Base-by-base conservation (phyloP, 768 basidiomycete genomes). In the Mycena vulgaris region DNA sequence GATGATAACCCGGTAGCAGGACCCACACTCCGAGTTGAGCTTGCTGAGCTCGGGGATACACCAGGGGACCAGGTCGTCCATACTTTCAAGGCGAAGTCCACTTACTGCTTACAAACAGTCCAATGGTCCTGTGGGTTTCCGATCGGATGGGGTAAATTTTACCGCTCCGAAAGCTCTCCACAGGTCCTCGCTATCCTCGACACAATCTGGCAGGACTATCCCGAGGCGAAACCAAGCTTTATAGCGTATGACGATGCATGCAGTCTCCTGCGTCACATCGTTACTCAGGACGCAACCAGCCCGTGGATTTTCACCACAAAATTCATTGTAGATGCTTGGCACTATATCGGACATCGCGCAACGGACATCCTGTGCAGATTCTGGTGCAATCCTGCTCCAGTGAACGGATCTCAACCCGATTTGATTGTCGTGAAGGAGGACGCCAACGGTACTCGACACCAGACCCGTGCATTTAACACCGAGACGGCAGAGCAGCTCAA, bases 41-140 rank as follows among this genome's bases (percentile, higher is more conserved):
- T 72, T 9, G 23, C 55, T 5, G 21, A 67, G 0, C 58, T 72
- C 10, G 40, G 62, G 0, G 56, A 69, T 5, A 72, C 48, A 25
- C 66, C 66, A 2, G 66, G 66, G 0, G 53, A 63, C 13, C 21
- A 64, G 31, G 71, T 72, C 21, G 47, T 69, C 16, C 74, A 76
- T 35, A 74, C 68, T 1, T 73, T 76, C 53, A 64, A 70, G 9
- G 70, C 75, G 2, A 62, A 51, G 28, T 45, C 52, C 6, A 55
- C 31, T 7, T 35, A 55, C 52, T 55, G 52, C 33, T 35, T 55
- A 16, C 52, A 55, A 13, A 55, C 52, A 6, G 52, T 55, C 19
- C 52, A 55, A 35, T 55, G 52, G 52, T 30, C 52, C 9, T 55
- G 52, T 17, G 52, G 52, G 7, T 31, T 55, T 16, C 52, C 52